Evolutionary conservation across 1,284 basidiomycete genomes (phyloP), one percentile per base, ranked within the genome.

Genomic region (Fomitopsis palustris): DNA sequence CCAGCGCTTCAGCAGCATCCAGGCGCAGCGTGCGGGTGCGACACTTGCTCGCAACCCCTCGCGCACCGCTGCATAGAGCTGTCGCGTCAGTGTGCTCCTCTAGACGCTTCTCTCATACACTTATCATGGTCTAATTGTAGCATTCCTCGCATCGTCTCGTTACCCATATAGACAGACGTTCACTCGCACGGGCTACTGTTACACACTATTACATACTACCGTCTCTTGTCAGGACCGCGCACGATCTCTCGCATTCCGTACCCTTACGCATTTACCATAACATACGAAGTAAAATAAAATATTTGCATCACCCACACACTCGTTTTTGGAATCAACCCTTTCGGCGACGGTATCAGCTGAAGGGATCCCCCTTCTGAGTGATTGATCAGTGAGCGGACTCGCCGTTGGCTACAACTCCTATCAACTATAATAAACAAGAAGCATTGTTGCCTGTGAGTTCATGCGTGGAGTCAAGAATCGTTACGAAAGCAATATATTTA

Each of bases 1-100:
- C 64, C 86, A 90, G 68, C 82, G 92, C 65, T 92, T 95, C 81
- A 87, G 85, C 75, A 87, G 83, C 61, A 92, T 94, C 74, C 92
- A 95, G 77, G 90, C 91, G 29, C 85, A 87, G 62, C 83, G 88
- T 64, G 83, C 85, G 37, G 90, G 92, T 60, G 81, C 83, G 58
- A 87, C 86, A 21, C 81, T 94, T 60, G 92, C 92, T 31, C 84
- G 90, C 68, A 84, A 92, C 75, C 89, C 89, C 17, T 88, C 85
- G 69, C 81, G 88, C 64, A 81, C 81, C 31, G 77, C 74, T 41
- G 75, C 72, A 58, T 69, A 69, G 65, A 69, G 29, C 21, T 52
- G 49, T 29, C 29, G 45, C n/a, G 45, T 29, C 27, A 25, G 25
- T 47, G 12, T 27, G 39, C 21, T 47, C 9, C 25, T n/a, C 25